Evolutionary conservation across 768 basidiomycete species (phyloP), one percentile per base, ranked within the genome.

Genomic region (Gymnopilus dilepis): DNA sequence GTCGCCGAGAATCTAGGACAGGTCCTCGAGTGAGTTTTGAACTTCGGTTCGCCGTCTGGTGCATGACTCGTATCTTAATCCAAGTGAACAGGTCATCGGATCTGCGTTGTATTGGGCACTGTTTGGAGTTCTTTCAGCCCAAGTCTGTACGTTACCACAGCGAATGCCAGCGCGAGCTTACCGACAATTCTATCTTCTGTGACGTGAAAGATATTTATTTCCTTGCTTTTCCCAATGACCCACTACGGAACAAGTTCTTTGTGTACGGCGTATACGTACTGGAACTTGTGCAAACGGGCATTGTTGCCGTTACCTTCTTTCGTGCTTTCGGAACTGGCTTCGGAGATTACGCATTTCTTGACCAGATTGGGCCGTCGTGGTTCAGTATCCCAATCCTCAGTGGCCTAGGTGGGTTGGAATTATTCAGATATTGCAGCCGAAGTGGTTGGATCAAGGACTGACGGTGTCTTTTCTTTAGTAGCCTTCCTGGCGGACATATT

Each of bases 151-250:
- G 52, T 37, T 21, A 47, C 6, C 4, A 21, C 22, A 15, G 13
- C 37, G 5, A 2, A 33, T 12, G 0, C 21, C 19, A 17, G 6
- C 11, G 8, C 30, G 5, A 15, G 37, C 22, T 37, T 21, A 9
- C 11, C 9, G 12, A 13, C 6, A 22, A 8, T 38, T 21, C 15
- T 17, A 15, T 34, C 21, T 17, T 38, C 19, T n/a, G n/a, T n/a
- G n/a, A n/a, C n/a, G n/a, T n/a, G n/a, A n/a, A n/a, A 53, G 52
- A 53, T 13, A 22, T 53, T 3, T 53, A 53, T 21, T 53, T 37
- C n/a, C 9, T 37, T 7, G 52, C 52, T n/a, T 53, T 53, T 17
- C 52, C 52, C 4, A 19, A 38, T 4, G 52, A 53, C 19, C 22
- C 37, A 12, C 6, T 15, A 7, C 33, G 37, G 2, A 53, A 13